These are phyloP conservation scores for Talaromyces sp. DNA, from an alignment of 2,329 filamentous ascomycete species.

Conservation along the genomic window DNA sequence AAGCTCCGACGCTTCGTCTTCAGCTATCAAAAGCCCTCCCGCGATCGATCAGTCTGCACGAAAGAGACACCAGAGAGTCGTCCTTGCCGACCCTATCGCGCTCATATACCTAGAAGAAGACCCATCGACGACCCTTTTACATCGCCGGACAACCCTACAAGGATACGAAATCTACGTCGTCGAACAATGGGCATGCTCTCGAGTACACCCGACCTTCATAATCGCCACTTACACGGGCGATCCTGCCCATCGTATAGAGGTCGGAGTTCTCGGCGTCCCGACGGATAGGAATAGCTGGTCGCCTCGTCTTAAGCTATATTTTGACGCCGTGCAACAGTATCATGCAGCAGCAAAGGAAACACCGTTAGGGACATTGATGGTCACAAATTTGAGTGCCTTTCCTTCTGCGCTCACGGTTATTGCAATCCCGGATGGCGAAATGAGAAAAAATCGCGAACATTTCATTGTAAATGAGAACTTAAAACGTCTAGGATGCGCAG, in stretches of 20 bases:
- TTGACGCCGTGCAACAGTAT: constrained; percentile 78
- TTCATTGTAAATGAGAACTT: constrained; percentile 95
- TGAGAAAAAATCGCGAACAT: constrained; percentile 71
- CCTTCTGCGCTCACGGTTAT: constrained; percentile 93
- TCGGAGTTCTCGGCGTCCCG: constrained; percentile 77
- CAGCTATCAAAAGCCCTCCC: constrained; percentile 19
- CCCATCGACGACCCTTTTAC: constrained; percentile 67
- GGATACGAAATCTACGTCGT: constrained; percentile 94
- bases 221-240: constrained; percentile 94
- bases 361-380: constrained; percentile 77
- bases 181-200: constrained; percentile 96
- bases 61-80: constrained; percentile 54
- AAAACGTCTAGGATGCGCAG: constrained; percentile 88
- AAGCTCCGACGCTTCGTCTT: constrained; percentile 23
- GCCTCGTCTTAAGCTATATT: constrained; percentile 72
- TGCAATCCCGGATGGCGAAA: constrained; percentile 78
- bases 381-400: constrained; percentile 89
- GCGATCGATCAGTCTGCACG: constrained; percentile 21
- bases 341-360: constrained; percentile 83
- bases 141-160: constrained; percentile 65
- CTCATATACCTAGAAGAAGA: constrained; percentile 83
- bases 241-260: constrained; percentile 70
- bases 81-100: constrained; percentile 64
- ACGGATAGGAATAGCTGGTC: constrained; percentile 79
- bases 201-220: constrained; percentile 82